Evolutionary conservation across 2,329 filamentous ascomycete genomes (phyloP), one percentile per base, ranked within the genome.

Genomic region (Beauveria asiatica): DNA sequence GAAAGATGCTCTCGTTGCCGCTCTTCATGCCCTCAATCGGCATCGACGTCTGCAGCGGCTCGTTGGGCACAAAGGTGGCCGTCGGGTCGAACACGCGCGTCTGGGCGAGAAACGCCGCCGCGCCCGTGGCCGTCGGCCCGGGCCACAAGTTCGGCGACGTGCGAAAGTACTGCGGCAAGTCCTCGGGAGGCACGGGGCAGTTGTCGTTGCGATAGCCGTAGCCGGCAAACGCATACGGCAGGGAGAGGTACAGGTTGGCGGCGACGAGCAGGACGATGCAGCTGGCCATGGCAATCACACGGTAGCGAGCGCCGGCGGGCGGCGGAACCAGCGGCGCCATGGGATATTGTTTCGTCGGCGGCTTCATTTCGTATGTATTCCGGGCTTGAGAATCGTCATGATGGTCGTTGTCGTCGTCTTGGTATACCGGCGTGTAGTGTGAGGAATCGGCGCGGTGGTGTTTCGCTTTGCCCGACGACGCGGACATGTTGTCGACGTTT

Each of bases 101-200:
- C 73, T 90, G 83, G 1, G 87, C 88, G 61, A 92, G 75, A 69
- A 90, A 90, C 1, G 88, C 83, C 27, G 87, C 78, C 60, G 74
- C 75, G 16, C 88, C 89, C 1, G 88, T 92, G n/a, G 84, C 78
- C 5, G 85, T 90, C 42, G 86, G 86, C 1, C 87, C 87, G 71
- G 78, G 73, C 77, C 79, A 84, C 49, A 85, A 70, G 70, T 86
- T 76, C 3, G 83, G 83, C 25, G 75, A 77, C 0, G 83, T 87
- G 69, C 85, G 81, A 66, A 85, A 86, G 69, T 87, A 83, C 68
- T 86, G 81, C 25, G 84, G 84, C 51, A 85, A 78, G 45, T 77
- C 74, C 59, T 68, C 64, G 30, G 71, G 69, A 41, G 62, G 64
- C 56, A 72, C 72, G 46, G 70, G 69, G 60, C 72, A 64, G n/a